Evolutionary conservation across 2,329 filamentous ascomycete species (phyloP), one percentile per base, ranked within the genome.

Genomic region (Didymella lethalis): DNA sequence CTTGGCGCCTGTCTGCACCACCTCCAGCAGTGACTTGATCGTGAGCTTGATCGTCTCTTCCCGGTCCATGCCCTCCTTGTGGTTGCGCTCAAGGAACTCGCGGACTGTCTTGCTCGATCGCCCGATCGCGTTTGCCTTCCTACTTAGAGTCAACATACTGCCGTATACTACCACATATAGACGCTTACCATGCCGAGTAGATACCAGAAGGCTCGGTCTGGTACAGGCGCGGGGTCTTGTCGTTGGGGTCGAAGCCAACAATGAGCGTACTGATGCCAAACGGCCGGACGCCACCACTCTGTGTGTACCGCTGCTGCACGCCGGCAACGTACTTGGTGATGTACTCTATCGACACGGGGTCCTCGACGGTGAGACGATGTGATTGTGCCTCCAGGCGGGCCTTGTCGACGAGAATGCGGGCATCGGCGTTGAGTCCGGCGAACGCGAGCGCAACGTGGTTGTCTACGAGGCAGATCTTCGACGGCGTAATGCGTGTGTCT

Each of bases 131-230:
- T 99, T 99, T 72, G 95, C 96, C 86, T 99, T 98, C 95, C 95
- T 98, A 68, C 64, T 29, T 8, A 1, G 8, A 52, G 48, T 72
- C 61, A 72, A 52, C 43, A 36, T 26, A 5, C 11, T 18, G 11
- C 45, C 20, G 11, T 16, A 40, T 50, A 23, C 11, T 20, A 11
- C 1, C 3, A 1, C 29, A 8, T 25, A 6, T 2, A n/a, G 11
- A 23, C 26, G 31, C 86, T 84, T 85, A 98, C 95, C 95, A 99
- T 78, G 95, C 95, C 57, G 93, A 97, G 85, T 98, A 99, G 79
- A 99, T 99, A 60, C 96, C 95, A 64, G 93, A 97, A n/a, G 96
- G 95, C 83, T 99, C 95, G 4, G 95, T 99, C 86, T 97, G 94
- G 80, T 98, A 99, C 61, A 99, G 84, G 71, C 93, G 87, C 54